phyloP scores from a whole-genome alignment of 2,329 filamentous ascomycete genomes.

The Nectriaceae sp. region DNA sequence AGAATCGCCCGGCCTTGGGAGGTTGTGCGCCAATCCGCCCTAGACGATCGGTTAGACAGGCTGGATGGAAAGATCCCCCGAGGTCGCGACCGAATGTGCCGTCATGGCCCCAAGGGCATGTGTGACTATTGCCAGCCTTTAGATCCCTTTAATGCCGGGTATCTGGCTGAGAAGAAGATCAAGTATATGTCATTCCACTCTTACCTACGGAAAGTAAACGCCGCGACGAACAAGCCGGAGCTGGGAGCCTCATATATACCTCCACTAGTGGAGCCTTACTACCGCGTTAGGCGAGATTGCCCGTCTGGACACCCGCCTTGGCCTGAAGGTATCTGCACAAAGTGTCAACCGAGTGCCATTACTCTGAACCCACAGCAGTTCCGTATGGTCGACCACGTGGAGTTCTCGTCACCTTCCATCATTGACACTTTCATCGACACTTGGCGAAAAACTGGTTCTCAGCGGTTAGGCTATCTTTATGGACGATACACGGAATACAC shows the following conservation, averaged over 20 bases:
- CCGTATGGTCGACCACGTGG: slow-evolving; percentile 97
- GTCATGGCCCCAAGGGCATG: slow-evolving; percentile 96
- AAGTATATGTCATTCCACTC: slow-evolving; percentile 98
- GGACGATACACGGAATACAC: slow-evolving; percentile 88
- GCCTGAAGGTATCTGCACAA: slow-evolving; percentile 96
- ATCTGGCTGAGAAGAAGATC: slow-evolving; percentile 94
- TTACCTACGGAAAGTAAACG: slow-evolving; percentile 91
- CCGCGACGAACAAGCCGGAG: slow-evolving; percentile 94
- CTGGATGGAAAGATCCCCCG: slow-evolving; percentile 86
- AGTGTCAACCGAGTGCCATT: slow-evolving; percentile 96
- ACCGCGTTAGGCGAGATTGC: slow-evolving; percentile 84
- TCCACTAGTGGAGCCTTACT: slow-evolving; percentile 89
- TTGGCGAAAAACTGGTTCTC: slow-evolving; percentile 83
- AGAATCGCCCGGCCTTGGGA: slow-evolving; percentile 67
- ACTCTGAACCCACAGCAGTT: slow-evolving; percentile 91
- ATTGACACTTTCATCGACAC: slow-evolving; percentile 90
- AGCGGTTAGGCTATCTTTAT: slow-evolving; percentile 88
- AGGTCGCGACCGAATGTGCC: slow-evolving; percentile 85
- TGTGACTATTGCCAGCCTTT: slow-evolving; percentile 98
- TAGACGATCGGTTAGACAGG: slow-evolving; percentile 86
- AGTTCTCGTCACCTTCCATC: slow-evolving; percentile 82
- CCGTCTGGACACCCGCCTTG: slow-evolving; percentile 91
- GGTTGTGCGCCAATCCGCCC: slow-evolving; percentile 78
- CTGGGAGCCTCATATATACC: slow-evolving; percentile 94
- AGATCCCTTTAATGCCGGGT: slow-evolving; percentile 88